A percentile compares a stretch with the other conserved stretches of the same genome.
These are phyloP conservation scores for Asclepias syriaca DNA, from an alignment of 257 asterid species.

Conservation along the genomic window DNA sequence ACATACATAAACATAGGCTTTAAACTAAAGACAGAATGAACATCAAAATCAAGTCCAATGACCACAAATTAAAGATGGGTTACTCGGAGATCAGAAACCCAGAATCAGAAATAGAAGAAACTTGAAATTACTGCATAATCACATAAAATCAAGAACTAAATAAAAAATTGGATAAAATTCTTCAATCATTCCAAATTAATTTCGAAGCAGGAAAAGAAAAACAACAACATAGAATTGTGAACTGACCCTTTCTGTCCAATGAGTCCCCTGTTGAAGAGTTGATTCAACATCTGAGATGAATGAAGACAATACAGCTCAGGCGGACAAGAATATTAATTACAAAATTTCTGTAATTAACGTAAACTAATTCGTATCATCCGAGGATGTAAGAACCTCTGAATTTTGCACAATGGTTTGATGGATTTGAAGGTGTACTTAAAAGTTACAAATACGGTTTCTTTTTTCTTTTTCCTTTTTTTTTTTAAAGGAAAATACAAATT, in stretches of 20 bases:
- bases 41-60: neutral
- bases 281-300: constrained; percentile 68
- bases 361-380: constrained; percentile 1
- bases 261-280: constrained; percentile 82
- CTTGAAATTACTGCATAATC: neutral
- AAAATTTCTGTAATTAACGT: neutral
- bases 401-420: neutral
- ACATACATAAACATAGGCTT: neutral
- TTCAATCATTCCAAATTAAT: neutral
- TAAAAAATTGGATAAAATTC: neutral
- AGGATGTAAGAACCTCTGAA: neutral
- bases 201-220: neutral
- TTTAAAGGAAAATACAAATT: no score
- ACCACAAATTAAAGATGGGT: constrained; percentile 3
- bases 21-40: neutral
- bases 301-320: neutral
- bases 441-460: neutral
- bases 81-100: neutral
- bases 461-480: no score
- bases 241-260: constrained; percentile 83
- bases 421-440: neutral
- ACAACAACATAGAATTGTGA: constrained; percentile 13
- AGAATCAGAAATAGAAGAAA: neutral
- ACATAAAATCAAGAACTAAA: neutral
- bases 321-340: neutral